These are phyloP conservation scores for Aspergillus sp. DNA, from an alignment of 2,329 filamentous ascomycete species.

Conservation along the genomic window DNA sequence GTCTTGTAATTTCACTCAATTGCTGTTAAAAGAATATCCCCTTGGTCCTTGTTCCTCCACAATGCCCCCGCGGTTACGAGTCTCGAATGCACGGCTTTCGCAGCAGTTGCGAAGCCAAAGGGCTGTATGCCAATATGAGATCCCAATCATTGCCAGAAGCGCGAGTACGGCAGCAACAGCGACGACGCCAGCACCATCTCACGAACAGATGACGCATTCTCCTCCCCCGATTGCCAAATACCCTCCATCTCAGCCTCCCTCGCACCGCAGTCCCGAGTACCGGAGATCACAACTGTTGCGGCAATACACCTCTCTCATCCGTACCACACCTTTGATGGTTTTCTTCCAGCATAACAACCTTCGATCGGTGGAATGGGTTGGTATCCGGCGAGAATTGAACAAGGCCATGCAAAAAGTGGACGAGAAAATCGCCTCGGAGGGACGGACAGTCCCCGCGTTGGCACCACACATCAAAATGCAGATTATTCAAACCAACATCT, in stretches of 20 bases:
- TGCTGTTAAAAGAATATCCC: no score
- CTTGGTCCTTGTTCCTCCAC: slow-evolving; percentile 7
- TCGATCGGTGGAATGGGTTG: slow-evolving; percentile 64
- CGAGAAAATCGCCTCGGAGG: slow-evolving; percentile 54
- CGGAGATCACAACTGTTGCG: slow-evolving; percentile 85
- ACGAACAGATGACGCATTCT: slow-evolving; percentile 41
- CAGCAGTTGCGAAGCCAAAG: slow-evolving; percentile 30
- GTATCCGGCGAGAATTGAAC: slow-evolving; percentile 61
- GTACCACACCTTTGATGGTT: slow-evolving; percentile 74
- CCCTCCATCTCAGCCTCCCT: slow-evolving; percentile 69
- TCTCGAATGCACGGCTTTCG: slow-evolving; percentile 30
- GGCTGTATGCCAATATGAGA: slow-evolving; percentile 30
- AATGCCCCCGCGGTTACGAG: slow-evolving; percentile 49
- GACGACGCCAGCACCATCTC: slow-evolving; percentile 45
- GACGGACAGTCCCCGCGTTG: slow-evolving; percentile 38
- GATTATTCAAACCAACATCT: slow-evolving; percentile 81
- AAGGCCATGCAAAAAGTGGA: slow-evolving; percentile 57
- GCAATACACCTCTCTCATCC: slow-evolving; percentile 79
- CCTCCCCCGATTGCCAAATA: slow-evolving; percentile 42
- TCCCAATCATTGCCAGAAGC: slow-evolving; percentile 31
- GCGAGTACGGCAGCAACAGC: slow-evolving; percentile 41
- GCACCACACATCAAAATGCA: slow-evolving; percentile 64
- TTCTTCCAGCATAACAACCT: slow-evolving; percentile 78
- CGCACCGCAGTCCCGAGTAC: slow-evolving; percentile 74
- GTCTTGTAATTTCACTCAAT: background rate